Conservation (phyloP, 164 flowering plant genomes). For the Vitis riparia region DNA sequence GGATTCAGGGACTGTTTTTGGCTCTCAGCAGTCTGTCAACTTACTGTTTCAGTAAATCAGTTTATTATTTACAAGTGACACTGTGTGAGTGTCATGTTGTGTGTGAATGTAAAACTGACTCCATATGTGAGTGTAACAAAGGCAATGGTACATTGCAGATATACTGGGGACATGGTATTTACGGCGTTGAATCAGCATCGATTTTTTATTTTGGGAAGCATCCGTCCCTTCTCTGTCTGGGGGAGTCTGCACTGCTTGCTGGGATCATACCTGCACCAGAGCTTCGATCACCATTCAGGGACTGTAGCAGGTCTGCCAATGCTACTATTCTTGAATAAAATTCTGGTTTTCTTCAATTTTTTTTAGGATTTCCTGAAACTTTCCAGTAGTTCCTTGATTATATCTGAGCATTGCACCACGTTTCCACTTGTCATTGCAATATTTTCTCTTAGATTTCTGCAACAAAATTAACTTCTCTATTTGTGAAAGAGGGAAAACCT, state of each 20-base stretch:
- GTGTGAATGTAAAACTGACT: too few relatives aligned
- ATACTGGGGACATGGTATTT: conserved; percentile 55
- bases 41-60: too few relatives aligned
- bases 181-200: conserved; percentile 51
- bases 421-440: too few relatives aligned
- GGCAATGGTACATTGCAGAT: conserved; percentile 25
- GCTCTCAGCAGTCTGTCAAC: neutral
- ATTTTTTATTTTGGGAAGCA: conserved; percentile 48
- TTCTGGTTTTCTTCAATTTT: too few relatives aligned
- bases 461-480: neutral
- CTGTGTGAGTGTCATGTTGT: too few relatives aligned
- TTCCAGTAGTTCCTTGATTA: too few relatives aligned
- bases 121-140: neutral
- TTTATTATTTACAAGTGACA: too few relatives aligned
- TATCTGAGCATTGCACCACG: too few relatives aligned
- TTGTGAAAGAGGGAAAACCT: conserved; percentile 37
- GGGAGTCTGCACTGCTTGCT: conserved; percentile 50
- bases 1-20: neutral
- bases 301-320: conserved; percentile 35
- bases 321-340: neutral
- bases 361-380: too few relatives aligned
- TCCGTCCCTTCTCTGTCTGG: conserved; percentile 41
- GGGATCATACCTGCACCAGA: conserved; percentile 57
- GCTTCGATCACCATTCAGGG: conserved; percentile 43
- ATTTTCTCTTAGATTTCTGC: too few relatives aligned